Conservation (phyloP, 495 filamentous ascomycete genomes). For the Xylaria longipes region DNA sequence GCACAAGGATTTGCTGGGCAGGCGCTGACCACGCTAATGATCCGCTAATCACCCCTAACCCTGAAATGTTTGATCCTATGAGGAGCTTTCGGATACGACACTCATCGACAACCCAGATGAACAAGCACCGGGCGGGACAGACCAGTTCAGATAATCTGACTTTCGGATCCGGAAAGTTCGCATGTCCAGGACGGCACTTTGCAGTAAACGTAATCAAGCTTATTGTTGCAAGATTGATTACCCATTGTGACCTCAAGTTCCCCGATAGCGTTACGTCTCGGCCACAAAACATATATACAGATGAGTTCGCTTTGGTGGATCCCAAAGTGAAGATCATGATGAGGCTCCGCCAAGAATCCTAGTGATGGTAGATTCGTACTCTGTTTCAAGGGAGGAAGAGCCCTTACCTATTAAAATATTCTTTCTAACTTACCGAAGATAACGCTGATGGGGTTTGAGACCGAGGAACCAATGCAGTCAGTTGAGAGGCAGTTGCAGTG, state of each 20-base stretch:
- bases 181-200: neutral
- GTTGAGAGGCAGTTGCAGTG: neutral
- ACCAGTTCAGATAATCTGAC: neutral
- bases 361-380: neutral
- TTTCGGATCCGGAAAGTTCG: neutral
- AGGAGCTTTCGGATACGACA: neutral
- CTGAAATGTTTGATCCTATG: neutral
- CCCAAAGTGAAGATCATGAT: neutral
- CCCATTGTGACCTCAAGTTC: neutral
- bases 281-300: neutral
- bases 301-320: neutral
- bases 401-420: neutral
- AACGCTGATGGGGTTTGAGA: neutral
- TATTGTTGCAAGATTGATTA: neutral
- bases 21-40: neutral
- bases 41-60: neutral
- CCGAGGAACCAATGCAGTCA: neutral
- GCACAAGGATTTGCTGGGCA: neutral
- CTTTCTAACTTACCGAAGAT: neutral
- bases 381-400: no score
- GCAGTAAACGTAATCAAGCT: neutral
- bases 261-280: neutral
- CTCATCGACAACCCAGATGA: neutral
- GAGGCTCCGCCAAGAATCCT: neutral
- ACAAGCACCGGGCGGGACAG: neutral